Conservation (phyloP, 208 protist genomes). For the Acanthamoeba royreba region DNA sequence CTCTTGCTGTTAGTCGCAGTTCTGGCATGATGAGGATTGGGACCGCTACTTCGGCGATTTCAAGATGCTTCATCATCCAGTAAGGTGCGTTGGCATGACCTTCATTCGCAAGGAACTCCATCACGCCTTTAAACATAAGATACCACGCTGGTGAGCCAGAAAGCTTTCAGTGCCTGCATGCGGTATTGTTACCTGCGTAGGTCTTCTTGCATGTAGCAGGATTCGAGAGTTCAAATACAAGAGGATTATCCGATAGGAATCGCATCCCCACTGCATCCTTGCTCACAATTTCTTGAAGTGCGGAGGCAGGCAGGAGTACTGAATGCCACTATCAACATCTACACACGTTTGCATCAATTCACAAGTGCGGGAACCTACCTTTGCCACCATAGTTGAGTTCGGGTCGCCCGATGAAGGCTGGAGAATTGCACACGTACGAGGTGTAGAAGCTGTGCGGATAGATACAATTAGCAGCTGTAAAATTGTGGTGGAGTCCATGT, state of each 20-base stretch:
- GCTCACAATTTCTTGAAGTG: slow-evolving; percentile 14
- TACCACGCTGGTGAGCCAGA: too few relatives aligned
- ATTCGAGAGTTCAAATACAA: background rate
- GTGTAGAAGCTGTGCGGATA: background rate
- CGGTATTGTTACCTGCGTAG: background rate
- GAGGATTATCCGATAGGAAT: background rate
- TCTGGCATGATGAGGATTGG: background rate
- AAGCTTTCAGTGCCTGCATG: too few relatives aligned
- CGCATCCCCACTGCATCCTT: background rate
- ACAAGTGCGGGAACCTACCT: background rate
- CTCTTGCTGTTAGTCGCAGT: background rate
- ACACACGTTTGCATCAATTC: too few relatives aligned
- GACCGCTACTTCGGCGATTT: background rate
- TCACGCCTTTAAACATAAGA: too few relatives aligned
- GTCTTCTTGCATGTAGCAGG: background rate
- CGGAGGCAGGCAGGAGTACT: background rate
- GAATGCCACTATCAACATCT: too few relatives aligned
- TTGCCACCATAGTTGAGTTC: slow-evolving; percentile 30
- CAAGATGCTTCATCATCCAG: background rate
- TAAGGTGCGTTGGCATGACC: background rate
- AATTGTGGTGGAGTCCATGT: background rate
- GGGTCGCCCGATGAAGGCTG: background rate
- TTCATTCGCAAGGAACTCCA: slow-evolving; percentile 22
- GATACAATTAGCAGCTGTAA: background rate
- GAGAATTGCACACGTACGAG: background rate